A percentile compares a stretch with the other conserved stretches of the same genome.
Evolutionary conservation across 495 filamentous ascomycete species (phyloP).

Genomic region (Daldinia concentrica): DNA sequence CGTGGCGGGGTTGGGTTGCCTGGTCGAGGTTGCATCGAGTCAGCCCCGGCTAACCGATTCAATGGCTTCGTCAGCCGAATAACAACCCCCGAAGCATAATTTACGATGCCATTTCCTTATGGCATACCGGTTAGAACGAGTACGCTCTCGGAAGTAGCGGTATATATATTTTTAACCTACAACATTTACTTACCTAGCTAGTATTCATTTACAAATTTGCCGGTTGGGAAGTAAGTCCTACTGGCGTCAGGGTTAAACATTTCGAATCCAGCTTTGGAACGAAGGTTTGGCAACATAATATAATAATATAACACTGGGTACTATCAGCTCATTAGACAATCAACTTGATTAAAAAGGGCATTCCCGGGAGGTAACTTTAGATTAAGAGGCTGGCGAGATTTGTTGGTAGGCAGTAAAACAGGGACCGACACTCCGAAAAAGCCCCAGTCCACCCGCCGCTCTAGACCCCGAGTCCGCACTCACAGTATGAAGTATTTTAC

Average conservation of each 20-base stretch:
- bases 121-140: slow-evolving; percentile 9
- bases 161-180: background rate
- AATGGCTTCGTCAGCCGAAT: slow-evolving; percentile 39
- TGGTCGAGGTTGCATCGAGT: slow-evolving; percentile 41
- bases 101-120: slow-evolving; percentile 14
- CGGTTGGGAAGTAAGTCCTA: background rate
- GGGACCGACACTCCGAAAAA: slow-evolving; percentile 43
- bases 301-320: background rate
- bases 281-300: background rate
- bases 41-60: slow-evolving; percentile 44
- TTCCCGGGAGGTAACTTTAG: slow-evolving; percentile 14
- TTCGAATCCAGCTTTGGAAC: background rate
- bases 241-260: background rate
- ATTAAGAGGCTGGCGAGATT: slow-evolving; percentile 8
- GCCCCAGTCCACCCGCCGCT: slow-evolving; percentile 33
- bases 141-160: slow-evolving; percentile 25
- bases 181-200: background rate
- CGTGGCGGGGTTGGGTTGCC: slow-evolving; percentile 38
- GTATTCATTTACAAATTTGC: background rate
- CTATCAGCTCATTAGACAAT: slow-evolving; percentile 3
- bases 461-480: slow-evolving; percentile 38
- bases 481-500: slow-evolving; percentile 23
- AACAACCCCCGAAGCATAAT: slow-evolving; percentile 24
- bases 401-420: slow-evolving; percentile 35
- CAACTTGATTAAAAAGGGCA: slow-evolving; percentile 10